phyloP scores from a whole-genome alignment of 768 basidiomycete species.

The Auricularia sp. region DNA sequence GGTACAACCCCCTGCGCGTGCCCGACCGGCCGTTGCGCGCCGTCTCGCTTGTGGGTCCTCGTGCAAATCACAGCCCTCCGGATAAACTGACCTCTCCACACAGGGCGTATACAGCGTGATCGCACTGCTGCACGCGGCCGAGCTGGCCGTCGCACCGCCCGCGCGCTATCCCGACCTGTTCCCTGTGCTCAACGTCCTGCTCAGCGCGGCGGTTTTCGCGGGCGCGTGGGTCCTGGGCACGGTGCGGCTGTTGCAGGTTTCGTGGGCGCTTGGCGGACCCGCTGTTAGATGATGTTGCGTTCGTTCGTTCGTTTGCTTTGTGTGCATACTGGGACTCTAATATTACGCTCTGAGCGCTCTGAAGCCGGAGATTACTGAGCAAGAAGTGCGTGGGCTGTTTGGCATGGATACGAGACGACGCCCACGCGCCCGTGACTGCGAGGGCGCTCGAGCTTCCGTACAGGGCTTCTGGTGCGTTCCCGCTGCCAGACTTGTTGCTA shows the following conservation, averaged over 20 bases:
- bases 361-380: too few relatives aligned
- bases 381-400: too few relatives aligned
- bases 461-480: too few relatives aligned
- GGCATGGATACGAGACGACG: too few relatives aligned
- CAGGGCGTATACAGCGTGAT: slow-evolving; percentile 50
- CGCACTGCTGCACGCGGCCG: slow-evolving; percentile 49
- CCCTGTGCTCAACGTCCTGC: slow-evolving; percentile 71
- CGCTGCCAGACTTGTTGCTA: too few relatives aligned
- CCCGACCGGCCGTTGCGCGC: slow-evolving; percentile 11
- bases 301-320: too few relatives aligned
- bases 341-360: too few relatives aligned
- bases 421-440: too few relatives aligned
- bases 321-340: background rate
- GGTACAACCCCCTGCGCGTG: slow-evolving; percentile 55
- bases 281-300: slow-evolving; percentile 10
- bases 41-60: background rate
- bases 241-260: slow-evolving; percentile 64
- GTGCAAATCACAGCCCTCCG: too few relatives aligned
- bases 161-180: slow-evolving; percentile 76
- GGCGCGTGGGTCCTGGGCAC: slow-evolving; percentile 87
- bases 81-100: too few relatives aligned
- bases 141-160: slow-evolving; percentile 53
- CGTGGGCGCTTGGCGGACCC: slow-evolving; percentile 67
- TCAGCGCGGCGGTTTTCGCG: slow-evolving; percentile 72
- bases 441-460: too few relatives aligned